These are phyloP conservation scores for Gautieria morchelliformis DNA, from an alignment of 768 basidiomycete species.

Conservation along the genomic window DNA sequence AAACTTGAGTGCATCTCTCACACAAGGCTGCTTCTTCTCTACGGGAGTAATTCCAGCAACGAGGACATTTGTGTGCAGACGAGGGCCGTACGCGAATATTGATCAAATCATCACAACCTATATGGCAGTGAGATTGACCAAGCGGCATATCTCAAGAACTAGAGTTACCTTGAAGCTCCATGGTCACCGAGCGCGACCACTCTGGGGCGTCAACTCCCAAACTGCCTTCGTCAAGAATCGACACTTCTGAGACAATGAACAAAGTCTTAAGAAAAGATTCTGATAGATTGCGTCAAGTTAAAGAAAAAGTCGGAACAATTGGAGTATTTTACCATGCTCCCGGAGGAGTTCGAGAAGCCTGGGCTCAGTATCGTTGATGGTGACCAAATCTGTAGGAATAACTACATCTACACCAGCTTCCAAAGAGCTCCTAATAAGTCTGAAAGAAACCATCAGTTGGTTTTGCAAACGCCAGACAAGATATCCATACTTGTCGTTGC, in stretches of 20 bases:
- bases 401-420: slow-evolving; percentile 68
- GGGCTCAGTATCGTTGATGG: slow-evolving; percentile 14
- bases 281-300: slow-evolving; percentile 19
- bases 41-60: slow-evolving; percentile 81
- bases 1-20: slow-evolving; percentile 40
- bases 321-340: not conserved
- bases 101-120: slow-evolving; percentile 20
- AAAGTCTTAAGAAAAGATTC: slow-evolving; percentile 59
- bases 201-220: slow-evolving; percentile 27
- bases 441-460: slow-evolving; percentile 18
- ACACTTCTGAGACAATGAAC: slow-evolving; percentile 73
- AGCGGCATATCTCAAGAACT: not conserved
- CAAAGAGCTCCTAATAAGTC: slow-evolving; percentile 63
- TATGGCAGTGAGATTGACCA: not conserved
- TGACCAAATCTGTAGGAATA: slow-evolving; percentile 29
- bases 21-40: slow-evolving; percentile 46
- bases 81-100: slow-evolving; percentile 56
- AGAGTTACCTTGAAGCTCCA: slow-evolving; percentile 37
- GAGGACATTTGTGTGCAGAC: slow-evolving; percentile 62
- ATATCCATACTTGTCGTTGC: slow-evolving; percentile 54
- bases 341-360: not conserved
- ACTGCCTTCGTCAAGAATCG: slow-evolving; percentile 37
- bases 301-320: not conserved
- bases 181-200: slow-evolving; percentile 41
- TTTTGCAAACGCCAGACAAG: not conserved